Evolutionary conservation across 164 flowering plant genomes (phyloP).

Genomic region (Annona squamosa): DNA sequence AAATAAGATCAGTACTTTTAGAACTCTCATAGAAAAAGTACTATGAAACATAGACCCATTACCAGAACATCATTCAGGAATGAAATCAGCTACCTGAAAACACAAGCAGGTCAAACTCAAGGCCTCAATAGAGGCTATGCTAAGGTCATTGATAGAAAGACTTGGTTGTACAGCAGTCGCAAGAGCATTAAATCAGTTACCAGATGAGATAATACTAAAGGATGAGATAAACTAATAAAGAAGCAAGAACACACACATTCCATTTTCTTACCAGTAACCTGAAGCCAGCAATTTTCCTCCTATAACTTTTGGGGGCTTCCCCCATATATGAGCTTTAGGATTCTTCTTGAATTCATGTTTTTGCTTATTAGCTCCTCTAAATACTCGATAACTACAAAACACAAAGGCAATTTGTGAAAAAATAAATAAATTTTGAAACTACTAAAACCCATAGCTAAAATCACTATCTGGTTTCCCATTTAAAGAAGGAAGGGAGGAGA

Average conservation of each 20-base stretch:
- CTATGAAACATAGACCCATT: too few relatives aligned
- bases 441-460: not conserved
- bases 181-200: not conserved
- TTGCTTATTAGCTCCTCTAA: constrained; percentile 94
- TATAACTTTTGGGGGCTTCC: constrained; percentile 72
- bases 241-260: not conserved
- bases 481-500: not conserved
- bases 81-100: not conserved
- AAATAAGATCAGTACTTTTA: too few relatives aligned
- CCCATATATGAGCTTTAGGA: constrained; percentile 84
- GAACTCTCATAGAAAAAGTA: too few relatives aligned
- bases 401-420: not conserved
- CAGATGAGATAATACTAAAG: too few relatives aligned
- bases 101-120: not conserved
- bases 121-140: not conserved
- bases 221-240: not conserved
- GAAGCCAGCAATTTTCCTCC: constrained; percentile 98
- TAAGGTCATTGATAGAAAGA: not conserved
- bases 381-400: constrained; percentile 57
- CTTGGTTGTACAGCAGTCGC: not conserved
- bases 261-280: constrained; percentile 76
- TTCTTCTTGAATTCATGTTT: constrained; percentile 85
- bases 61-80: not conserved
- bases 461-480: not conserved
- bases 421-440: not conserved